phyloP scores from a whole-genome alignment of 2,329 filamentous ascomycete genomes.

The Calonectria multiphialidica region DNA sequence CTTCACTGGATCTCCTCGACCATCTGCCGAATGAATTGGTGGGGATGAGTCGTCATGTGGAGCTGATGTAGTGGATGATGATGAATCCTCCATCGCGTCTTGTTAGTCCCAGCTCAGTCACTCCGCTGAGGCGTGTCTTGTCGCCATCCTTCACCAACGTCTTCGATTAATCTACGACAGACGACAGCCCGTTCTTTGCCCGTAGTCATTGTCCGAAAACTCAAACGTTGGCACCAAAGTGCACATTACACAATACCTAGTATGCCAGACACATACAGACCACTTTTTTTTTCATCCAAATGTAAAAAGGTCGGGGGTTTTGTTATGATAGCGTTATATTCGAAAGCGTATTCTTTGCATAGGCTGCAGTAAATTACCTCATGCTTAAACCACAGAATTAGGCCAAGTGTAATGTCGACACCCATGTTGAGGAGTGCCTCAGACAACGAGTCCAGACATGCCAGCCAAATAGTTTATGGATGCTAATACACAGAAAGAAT shows the following conservation, averaged over 20 bases:
- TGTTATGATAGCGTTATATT: conserved; percentile 83
- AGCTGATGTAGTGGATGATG: conserved; percentile 81
- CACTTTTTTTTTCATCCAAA: conserved; percentile 82
- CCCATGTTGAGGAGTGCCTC: conserved; percentile 55
- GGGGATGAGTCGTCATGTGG: conserved; percentile 79
- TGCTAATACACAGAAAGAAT: too few species aligned
- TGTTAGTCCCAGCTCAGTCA: conserved; percentile 7
- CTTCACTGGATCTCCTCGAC: conserved; percentile 72
- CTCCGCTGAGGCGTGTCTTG: conserved; percentile 63
- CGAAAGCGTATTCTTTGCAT: conserved; percentile 58
- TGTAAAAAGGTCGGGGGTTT: conserved; percentile 83
- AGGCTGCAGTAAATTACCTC: conserved; percentile 71
- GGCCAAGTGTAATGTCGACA: conserved; percentile 73
- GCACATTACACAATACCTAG: conserved; percentile 84
- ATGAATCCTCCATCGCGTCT: conserved; percentile 55
- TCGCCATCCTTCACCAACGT: conserved; percentile 75
- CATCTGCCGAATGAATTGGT: conserved; percentile 70
- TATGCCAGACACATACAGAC: conserved; percentile 90
- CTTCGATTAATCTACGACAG: conserved; percentile 75
- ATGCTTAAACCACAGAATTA: conserved; percentile 75
- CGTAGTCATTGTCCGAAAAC: conserved; percentile 83
- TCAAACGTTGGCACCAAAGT: conserved; percentile 79
- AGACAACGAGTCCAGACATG: conserved; percentile 31
- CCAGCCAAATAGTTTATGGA: too few species aligned
- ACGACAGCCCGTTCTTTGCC: conserved; percentile 73